These are phyloP conservation scores for Chrysosporium keratinophilum DNA, from an alignment of 2,329 filamentous ascomycete genomes.

Conservation along the genomic window DNA sequence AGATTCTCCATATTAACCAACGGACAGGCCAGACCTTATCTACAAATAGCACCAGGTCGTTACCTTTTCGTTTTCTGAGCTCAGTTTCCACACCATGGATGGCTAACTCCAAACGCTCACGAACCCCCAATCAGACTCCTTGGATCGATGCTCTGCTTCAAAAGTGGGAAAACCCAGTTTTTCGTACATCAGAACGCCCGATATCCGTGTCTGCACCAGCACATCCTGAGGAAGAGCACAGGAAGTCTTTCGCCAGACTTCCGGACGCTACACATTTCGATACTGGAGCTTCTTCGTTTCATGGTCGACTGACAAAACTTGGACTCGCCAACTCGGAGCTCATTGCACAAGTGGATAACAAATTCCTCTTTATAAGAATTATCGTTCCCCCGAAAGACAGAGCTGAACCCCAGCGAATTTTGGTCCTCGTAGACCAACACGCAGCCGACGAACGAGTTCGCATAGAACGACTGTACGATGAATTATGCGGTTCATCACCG, in stretches of 20 bases:
- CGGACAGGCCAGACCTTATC: slow-evolving; percentile 28
- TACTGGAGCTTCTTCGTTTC: slow-evolving; percentile 4
- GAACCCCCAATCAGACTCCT: slow-evolving; percentile 16
- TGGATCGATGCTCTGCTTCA: slow-evolving; percentile 55
- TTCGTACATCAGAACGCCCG: slow-evolving; percentile 42
- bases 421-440: slow-evolving; percentile 84
- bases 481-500: slow-evolving; percentile 38
- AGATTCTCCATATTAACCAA: slow-evolving; percentile 25
- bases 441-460: slow-evolving; percentile 83
- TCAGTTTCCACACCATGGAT: not conserved
- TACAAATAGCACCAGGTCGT: slow-evolving; percentile 11
- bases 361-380: slow-evolving; percentile 66
- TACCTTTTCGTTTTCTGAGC: slow-evolving; percentile 14
- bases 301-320: slow-evolving; percentile 46
- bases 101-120: not conserved
- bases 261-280: not conserved
- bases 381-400: slow-evolving; percentile 1
- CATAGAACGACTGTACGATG: slow-evolving; percentile 60
- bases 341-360: slow-evolving; percentile 74
- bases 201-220: slow-evolving; percentile 27
- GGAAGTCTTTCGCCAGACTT: not conserved
- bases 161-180: slow-evolving; percentile 68
- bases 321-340: slow-evolving; percentile 53
- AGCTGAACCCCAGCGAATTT: slow-evolving; percentile 24
- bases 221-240: not conserved